Conservation (phyloP, 2,329 filamentous ascomycete genomes). For the Hypoxylon sp. region DNA sequence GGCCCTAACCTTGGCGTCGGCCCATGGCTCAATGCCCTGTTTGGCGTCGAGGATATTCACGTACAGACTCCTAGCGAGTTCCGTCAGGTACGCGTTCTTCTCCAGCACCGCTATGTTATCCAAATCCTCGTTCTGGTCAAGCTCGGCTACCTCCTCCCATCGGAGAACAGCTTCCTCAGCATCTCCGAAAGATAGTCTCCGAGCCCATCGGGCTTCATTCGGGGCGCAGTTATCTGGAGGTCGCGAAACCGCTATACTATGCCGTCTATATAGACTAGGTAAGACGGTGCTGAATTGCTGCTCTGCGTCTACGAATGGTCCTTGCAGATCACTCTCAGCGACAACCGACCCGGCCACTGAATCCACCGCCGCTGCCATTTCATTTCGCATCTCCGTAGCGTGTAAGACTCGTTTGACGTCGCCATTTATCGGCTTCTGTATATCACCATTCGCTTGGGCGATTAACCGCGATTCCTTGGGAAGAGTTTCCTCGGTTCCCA, state of each 20-base stretch:
- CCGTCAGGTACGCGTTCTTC: slow-evolving; percentile 56
- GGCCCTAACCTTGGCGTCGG: slow-evolving; percentile 67
- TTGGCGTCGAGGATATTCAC: slow-evolving; percentile 67
- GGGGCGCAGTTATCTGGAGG: slow-evolving; percentile 53
- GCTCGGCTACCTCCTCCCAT: slow-evolving; percentile 71
- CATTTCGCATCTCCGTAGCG: slow-evolving; percentile 43
- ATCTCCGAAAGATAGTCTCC: slow-evolving; percentile 81
- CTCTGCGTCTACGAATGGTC: slow-evolving; percentile 66
- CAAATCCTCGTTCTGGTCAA: slow-evolving; percentile 57
- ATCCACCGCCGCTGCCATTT: slow-evolving; percentile 57
- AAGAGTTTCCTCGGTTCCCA: slow-evolving; percentile 34
- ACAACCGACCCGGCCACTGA: slow-evolving; percentile 73
- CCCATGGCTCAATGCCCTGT: slow-evolving; percentile 72
- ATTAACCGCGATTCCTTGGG: slow-evolving; percentile 30
- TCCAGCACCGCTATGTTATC: slow-evolving; percentile 44
- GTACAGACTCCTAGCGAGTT: slow-evolving; percentile 71
- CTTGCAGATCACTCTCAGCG: slow-evolving; percentile 72
- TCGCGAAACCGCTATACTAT: slow-evolving; percentile 65
- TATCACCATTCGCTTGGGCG: slow-evolving; percentile 39
- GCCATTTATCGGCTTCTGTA: slow-evolving; percentile 35
- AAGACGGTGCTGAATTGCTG: slow-evolving; percentile 61
- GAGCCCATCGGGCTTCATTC: slow-evolving; percentile 76
- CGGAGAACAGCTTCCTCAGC: slow-evolving; percentile 81
- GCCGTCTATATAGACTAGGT: slow-evolving; percentile 72
- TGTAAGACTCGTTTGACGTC: slow-evolving; percentile 47